Conservation (phyloP, 78 protist species). For the Guillardia theta region DNA sequence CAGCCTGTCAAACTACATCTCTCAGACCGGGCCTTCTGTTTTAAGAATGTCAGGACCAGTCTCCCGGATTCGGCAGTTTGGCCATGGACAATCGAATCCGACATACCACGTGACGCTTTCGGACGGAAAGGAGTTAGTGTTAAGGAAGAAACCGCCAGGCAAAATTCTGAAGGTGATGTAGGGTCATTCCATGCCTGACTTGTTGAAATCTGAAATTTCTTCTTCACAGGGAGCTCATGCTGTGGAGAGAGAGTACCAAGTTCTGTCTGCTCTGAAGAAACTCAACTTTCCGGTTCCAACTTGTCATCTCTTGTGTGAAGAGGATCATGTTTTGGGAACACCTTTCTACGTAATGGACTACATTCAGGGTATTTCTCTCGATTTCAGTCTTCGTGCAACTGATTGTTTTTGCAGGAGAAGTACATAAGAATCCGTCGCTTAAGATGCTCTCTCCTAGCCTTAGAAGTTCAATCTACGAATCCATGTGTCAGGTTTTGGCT, state of each 20-base stretch:
- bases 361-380: slow-evolving; percentile 21
- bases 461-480: background rate
- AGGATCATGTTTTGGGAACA: slow-evolving; percentile 60
- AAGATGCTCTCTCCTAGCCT: background rate
- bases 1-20: background rate
- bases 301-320: slow-evolving; percentile 42
- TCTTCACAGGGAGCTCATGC: slow-evolving; percentile 63
- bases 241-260: slow-evolving; percentile 61
- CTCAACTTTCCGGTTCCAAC: background rate
- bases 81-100: slow-evolving; percentile 62
- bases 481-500: background rate
- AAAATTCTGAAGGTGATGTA: no score
- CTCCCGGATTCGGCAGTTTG: background rate
- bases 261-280: background rate
- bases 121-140: background rate
- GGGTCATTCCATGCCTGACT: no score
- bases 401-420: background rate
- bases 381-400: background rate
- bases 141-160: slow-evolving; percentile 79
- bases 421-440: slow-evolving; percentile 3
- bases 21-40: background rate
- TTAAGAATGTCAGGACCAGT: background rate
- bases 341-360: slow-evolving; percentile 64
- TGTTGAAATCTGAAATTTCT: no score
- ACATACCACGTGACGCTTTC: slow-evolving; percentile 47